Base-by-base conservation (phyloP, 345 rosid genomes). In the Isatis tinctoria region DNA sequence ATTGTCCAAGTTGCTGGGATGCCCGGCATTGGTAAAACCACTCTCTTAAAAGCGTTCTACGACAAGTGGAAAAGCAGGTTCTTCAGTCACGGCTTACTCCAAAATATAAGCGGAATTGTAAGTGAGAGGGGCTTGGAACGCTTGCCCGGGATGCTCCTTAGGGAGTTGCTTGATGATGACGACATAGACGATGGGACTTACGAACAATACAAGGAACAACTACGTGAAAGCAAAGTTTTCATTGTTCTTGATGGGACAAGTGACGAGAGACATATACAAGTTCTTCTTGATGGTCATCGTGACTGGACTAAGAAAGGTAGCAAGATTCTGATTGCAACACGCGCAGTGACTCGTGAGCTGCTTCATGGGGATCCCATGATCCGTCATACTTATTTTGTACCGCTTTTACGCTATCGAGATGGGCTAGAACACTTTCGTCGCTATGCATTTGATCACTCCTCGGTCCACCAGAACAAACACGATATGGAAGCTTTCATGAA, bases 321-420 rank as follows among this genome's bases (percentile, higher is more conserved):
- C 40, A 58, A 45, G 70, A 72, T 77, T 39, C 51, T 72, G 13
- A 40, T 72, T 39, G 59, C 80, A 33, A 49, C 74, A 1, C 60
- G 44, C 18, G 68, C 76, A 10, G 18, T 64, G n/a, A 44, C 74
- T 7, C 14, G 11, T 2, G 57, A 11, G 24, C 13, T 20, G 3
- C 53, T 26, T 39, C 5, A 11, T 2, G 37, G 2, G 6, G 54
- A 49, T 49, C 26, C 54, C 28, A 20, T 3, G 54, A 10, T 49
- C 54, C 14, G 6, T 49, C 54, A 43, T 13, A 17, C 22, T 4
- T 70, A 58, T 47, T 28, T 41, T 8, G 70, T 73, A 14, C 22
- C 65, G 26, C 28, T 7, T 30, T 70, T 79, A n/a, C 10, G 32
- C 26, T 12, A 68, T 6, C 8, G 3, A 26, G 77, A 81, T 3